Evolutionary conservation across 106 monocot genomes (phyloP).

Genomic region (Phalaenopsis aphrodite): DNA sequence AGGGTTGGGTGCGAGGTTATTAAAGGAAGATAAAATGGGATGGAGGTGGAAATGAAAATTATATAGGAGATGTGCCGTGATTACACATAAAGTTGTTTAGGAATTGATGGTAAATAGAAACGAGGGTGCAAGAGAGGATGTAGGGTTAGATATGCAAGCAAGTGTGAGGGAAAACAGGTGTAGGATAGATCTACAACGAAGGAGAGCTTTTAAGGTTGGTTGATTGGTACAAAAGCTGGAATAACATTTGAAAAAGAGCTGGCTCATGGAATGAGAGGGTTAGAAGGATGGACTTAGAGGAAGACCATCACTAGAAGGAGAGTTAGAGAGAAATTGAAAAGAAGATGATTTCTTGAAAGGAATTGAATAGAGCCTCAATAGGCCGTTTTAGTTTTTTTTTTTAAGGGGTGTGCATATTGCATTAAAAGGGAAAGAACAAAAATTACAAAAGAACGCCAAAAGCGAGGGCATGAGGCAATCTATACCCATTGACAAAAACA

Average conservation of each 20-base stretch:
- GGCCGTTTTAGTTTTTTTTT: neutral
- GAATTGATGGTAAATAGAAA: neutral
- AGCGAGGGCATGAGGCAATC: too few relatives aligned
- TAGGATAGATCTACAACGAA: neutral
- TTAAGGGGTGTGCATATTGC: too few relatives aligned
- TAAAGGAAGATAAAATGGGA: neutral
- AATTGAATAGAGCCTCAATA: neutral
- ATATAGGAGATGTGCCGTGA: neutral
- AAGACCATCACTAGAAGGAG: too few relatives aligned
- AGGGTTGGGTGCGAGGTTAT: neutral
- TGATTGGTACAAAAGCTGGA: neutral
- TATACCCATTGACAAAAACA: too few relatives aligned
- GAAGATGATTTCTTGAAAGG: neutral
- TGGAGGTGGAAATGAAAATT: constrained; percentile 2
- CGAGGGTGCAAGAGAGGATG: neutral
- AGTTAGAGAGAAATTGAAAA: neutral
- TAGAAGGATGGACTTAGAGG: too few relatives aligned
- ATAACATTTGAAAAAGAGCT: neutral
- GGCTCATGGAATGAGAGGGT: neutral
- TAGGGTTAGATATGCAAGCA: neutral
- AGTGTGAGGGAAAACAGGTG: neutral
- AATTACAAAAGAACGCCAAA: too few relatives aligned
- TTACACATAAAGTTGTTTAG: neutral
- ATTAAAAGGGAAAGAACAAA: too few relatives aligned
- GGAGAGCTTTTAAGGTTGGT: neutral